A percentile compares a stretch with the other conserved stretches of the same genome.
These are phyloP conservation scores for Saitoella complicata DNA, from an alignment of 805 yeast species.

Conservation along the genomic window DNA sequence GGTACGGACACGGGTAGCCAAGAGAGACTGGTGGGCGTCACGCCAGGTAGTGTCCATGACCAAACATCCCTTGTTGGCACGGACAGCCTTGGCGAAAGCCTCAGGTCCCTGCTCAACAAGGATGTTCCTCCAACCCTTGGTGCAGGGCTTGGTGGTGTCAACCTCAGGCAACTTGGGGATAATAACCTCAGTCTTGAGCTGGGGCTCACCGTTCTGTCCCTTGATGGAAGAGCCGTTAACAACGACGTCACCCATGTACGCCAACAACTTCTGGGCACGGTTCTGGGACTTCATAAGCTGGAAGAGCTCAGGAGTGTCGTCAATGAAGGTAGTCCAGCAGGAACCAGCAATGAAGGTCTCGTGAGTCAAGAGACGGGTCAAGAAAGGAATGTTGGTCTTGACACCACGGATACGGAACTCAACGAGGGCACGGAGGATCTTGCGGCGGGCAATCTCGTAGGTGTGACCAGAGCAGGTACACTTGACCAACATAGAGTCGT, in stretches of 20 bases:
- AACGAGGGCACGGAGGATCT: slow-evolving; percentile 90
- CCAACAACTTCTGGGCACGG: slow-evolving; percentile 87
- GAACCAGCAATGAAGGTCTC: slow-evolving; percentile 70
- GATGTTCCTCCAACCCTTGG: slow-evolving; percentile 85
- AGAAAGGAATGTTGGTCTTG: slow-evolving; percentile 93
- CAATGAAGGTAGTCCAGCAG: slow-evolving; percentile 98
- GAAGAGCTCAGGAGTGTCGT: slow-evolving; percentile 91
- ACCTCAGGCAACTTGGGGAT: slow-evolving; percentile 60
- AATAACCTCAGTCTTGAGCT: slow-evolving; percentile 55
- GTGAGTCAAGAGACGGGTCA: slow-evolving; percentile 78
- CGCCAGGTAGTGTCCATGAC: slow-evolving; percentile 99
- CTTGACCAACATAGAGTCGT: slow-evolving; percentile 95
- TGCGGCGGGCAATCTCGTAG: slow-evolving; percentile 89
- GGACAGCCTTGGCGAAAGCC: slow-evolving; percentile 74
- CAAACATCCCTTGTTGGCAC: slow-evolving; percentile 70
- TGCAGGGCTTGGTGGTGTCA: slow-evolving; percentile 41
- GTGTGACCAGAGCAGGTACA: slow-evolving; percentile 96
- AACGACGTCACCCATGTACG: slow-evolving; percentile 80
- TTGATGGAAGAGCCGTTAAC: slow-evolving; percentile 92
- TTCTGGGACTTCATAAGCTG: slow-evolving; percentile 89
- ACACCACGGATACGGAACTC: slow-evolving; percentile 99
- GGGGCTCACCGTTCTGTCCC: slow-evolving; percentile 91
- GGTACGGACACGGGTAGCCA: slow-evolving; percentile 96
- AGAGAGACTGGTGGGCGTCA: slow-evolving; percentile 95
- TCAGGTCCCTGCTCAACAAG: slow-evolving; percentile 75